Conservation (phyloP, 2,329 filamentous ascomycete species). For the Davidsoniella neocaledoniae region DNA sequence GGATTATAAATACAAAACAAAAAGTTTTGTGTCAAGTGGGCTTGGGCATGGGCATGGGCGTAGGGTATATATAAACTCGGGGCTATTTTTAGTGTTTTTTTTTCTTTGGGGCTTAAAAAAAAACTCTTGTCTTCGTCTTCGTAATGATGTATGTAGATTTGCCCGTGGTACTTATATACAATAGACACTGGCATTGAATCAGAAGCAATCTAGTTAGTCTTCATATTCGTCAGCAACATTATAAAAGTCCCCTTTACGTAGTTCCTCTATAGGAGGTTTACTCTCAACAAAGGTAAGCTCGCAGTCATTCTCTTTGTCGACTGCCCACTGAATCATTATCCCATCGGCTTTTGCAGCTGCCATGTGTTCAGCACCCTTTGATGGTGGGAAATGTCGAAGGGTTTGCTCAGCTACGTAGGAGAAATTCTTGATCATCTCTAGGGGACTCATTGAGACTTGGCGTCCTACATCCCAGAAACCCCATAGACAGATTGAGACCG, state of each 20-base stretch:
- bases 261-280: constrained; percentile 4
- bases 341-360: constrained; percentile 5
- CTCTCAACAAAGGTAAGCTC: constrained; percentile 12
- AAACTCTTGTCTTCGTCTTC: too few relatives aligned
- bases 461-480: constrained; percentile 11
- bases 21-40: too few relatives aligned
- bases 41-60: too few relatives aligned
- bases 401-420: constrained; percentile 9
- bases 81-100: too few relatives aligned
- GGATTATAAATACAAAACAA: too few relatives aligned
- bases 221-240: constrained; percentile 10
- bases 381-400: constrained; percentile 10
- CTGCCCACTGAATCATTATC: constrained; percentile 10
- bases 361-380: constrained; percentile 9
- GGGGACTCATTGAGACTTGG: constrained; percentile 9
- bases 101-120: too few relatives aligned
- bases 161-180: neutral
- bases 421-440: constrained; percentile 11
- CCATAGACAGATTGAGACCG: constrained; percentile 8
- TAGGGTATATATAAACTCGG: too few relatives aligned
- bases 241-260: constrained; percentile 9
- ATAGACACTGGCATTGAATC: neutral
- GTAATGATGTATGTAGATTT: too few relatives aligned
- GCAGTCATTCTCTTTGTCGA: constrained; percentile 9
- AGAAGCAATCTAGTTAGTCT: neutral